Evolutionary conservation across 768 basidiomycete genomes (phyloP).

Genomic region (Mycena epipterygia): DNA sequence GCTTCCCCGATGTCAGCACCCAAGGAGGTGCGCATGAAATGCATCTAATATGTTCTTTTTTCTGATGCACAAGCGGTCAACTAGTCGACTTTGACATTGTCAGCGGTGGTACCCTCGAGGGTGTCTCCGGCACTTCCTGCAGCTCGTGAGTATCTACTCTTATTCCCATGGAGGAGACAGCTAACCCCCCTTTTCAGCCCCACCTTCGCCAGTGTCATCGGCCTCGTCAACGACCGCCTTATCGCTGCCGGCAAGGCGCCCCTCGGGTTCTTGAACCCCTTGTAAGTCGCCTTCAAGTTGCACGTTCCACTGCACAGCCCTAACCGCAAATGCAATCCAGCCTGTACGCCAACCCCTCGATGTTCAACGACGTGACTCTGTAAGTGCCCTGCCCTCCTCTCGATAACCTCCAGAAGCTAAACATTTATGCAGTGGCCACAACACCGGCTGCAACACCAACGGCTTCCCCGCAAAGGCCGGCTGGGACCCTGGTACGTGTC

Average conservation of each 20-base stretch:
- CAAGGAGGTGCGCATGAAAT: conserved; percentile 28
- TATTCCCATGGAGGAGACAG: too few relatives aligned
- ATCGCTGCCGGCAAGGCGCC: conserved; percentile 48
- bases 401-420: background rate
- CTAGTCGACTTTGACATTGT: conserved; percentile 32
- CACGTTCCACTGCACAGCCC: background rate
- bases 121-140: conserved; percentile 34
- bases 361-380: conserved; percentile 57
- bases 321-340: conserved; percentile 7
- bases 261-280: conserved; percentile 53
- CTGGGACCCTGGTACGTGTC: conserved; percentile 41
- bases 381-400: conserved; percentile 53
- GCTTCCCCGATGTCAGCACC: conserved; percentile 43
- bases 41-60: conserved; percentile 45
- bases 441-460: conserved; percentile 43
- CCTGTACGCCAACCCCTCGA: conserved; percentile 49
- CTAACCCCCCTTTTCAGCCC: conserved; percentile 40
- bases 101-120: conserved; percentile 27
- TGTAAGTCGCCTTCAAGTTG: conserved; percentile 23
- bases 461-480: conserved; percentile 40
- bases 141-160: conserved; percentile 18
- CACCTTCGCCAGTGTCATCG: conserved; percentile 60
- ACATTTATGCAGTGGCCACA: conserved; percentile 35
- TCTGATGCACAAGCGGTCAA: conserved; percentile 4
- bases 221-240: conserved; percentile 63